A percentile compares a stretch with the other conserved stretches of the same genome.
These are phyloP conservation scores for Neopestalotiopsis sp. DNA, from an alignment of 2,329 filamentous ascomycete species.

Conservation along the genomic window DNA sequence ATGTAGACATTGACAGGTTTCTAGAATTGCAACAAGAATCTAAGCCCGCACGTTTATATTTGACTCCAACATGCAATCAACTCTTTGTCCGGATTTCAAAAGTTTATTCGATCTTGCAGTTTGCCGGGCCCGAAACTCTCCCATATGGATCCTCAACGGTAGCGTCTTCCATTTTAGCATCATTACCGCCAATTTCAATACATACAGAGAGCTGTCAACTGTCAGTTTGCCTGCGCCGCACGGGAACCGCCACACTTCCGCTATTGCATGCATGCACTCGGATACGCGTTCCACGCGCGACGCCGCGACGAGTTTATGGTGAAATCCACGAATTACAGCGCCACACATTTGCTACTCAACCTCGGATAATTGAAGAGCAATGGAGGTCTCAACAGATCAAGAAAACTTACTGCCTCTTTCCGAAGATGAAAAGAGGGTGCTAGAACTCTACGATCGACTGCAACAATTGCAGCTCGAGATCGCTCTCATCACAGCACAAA, in stretches of 20 bases:
- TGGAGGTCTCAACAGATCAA: constrained; percentile 21
- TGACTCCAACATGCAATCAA: no score
- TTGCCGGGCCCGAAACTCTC: no score
- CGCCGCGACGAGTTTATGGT: constrained; percentile 13
- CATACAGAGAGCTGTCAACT: neutral
- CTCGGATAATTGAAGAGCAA: neutral
- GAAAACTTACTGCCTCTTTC: constrained; percentile 59
- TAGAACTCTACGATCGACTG: constrained; percentile 74
- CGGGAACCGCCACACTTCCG: neutral
- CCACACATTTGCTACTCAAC: neutral
- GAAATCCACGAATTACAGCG: neutral
- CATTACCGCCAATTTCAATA: no score
- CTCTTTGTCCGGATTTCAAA: no score
- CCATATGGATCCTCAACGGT: no score
- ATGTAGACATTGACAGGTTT: no score
- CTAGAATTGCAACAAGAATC: no score
- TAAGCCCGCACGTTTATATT: no score
- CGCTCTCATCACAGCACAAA: constrained; percentile 63
- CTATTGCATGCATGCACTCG: neutral
- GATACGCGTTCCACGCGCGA: neutral
- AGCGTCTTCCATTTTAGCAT: no score
- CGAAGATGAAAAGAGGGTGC: constrained; percentile 66
- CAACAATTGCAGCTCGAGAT: constrained; percentile 75
- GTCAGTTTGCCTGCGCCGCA: neutral
- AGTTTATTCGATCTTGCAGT: no score